Evolutionary conservation across 2,329 filamentous ascomycete species (phyloP), one percentile per base, ranked within the genome.

Genomic region (Chaetomiaceae sp.): DNA sequence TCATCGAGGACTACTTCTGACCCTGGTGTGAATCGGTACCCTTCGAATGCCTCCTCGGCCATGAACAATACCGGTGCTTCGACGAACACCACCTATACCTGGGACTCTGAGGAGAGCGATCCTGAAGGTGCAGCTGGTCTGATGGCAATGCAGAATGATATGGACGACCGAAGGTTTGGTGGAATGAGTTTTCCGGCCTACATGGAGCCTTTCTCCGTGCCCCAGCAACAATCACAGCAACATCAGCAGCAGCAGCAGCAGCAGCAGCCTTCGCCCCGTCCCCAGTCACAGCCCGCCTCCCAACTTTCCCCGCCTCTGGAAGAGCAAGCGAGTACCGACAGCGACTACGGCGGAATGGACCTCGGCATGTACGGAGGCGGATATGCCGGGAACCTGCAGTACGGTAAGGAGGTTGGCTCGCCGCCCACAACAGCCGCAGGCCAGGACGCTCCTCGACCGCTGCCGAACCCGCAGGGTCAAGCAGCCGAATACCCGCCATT

Each of bases 121-220:
- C 84, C 87, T 0, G 92, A 96, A 68, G 92, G 87, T 18, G 85
- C 87, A 34, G 89, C 89, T 55, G 92, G 94, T 14, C 73, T 95
- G 47, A 81, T 88, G 65, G 90, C 90, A 60, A 83, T 97, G 79
- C 84, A 84, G 54, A 82, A 91, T 71, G 90, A 90, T 4, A 81
- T 90, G 67, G 88, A 95, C 55, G 82, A 84, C 46, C 81, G 83
- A 45, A 77, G 80, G 53, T 79, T 81, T 60, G 84, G 80, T 63
- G 75, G 78, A 59, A 75, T 77, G 60, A 72, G 77, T 16, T 77
- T 81, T 76, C 65, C 61, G 4, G 36, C 75, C 61, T 67, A 75
- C 60, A 68, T 65, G 70, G 76, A 69, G 62, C 69, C 66, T 7
- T 62, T 68, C 30, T 60, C 56, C 14, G 33, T 47, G 10, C 23